A percentile compares a stretch with the other conserved stretches of the same genome.
phyloP scores from a whole-genome alignment of 1,284 basidiomycete species.

The Salmacisia buchloeana region DNA sequence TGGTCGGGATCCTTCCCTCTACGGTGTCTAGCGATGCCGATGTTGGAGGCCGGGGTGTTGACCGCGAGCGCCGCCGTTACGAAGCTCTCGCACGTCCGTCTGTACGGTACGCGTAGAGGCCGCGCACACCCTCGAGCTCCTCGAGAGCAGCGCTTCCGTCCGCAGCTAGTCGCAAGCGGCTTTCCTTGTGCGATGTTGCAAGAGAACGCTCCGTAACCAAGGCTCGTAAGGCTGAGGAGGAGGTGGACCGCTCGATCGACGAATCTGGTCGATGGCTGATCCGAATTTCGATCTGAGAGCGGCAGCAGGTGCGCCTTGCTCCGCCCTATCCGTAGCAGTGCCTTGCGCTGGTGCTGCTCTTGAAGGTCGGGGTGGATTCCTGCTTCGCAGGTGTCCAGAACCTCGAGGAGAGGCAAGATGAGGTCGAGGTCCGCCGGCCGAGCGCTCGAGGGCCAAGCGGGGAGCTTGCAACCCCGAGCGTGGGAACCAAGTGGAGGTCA shows the following conservation, averaged over 20 bases:
- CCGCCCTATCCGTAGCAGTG: neutral
- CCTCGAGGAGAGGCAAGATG: neutral
- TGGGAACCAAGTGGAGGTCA: neutral
- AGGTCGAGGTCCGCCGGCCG: no score
- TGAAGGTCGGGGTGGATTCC: neutral
- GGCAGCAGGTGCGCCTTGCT: neutral
- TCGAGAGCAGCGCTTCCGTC: no score
- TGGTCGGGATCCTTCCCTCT: neutral
- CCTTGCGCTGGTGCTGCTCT: neutral
- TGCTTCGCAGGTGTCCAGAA: neutral
- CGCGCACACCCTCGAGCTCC: no score
- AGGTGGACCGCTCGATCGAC: neutral
- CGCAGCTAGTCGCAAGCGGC: no score
- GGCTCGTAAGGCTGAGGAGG: neutral
- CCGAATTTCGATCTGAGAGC: conserved; percentile 6
- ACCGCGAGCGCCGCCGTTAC: no score
- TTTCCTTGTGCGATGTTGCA: no score
- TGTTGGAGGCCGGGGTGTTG: no score
- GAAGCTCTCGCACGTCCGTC: no score
- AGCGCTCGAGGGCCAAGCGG: no score
- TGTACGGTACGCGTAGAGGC: neutral
- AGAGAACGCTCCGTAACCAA: neutral
- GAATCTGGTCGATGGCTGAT: neutral
- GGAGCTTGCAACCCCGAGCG: neutral
- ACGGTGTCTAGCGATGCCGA: neutral